Evolutionary conservation across 192 early-diverging fungal genomes (phyloP).

Genomic region (Polychytrium aggregatum): DNA sequence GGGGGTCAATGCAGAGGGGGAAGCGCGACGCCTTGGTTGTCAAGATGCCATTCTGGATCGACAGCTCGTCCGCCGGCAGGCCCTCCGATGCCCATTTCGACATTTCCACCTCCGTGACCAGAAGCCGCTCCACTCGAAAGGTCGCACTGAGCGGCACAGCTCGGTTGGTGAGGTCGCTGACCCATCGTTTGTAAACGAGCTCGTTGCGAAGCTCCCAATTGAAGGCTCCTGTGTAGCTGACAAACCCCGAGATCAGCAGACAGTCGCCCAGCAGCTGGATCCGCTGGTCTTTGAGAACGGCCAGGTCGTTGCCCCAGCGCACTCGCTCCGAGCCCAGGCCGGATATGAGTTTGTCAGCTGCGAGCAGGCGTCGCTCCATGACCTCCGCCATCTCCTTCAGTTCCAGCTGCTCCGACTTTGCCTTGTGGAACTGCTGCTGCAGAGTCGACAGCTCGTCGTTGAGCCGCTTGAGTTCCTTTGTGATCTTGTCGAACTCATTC

Average conservation of each 20-base stretch:
- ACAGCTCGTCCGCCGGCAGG: constrained; percentile 49
- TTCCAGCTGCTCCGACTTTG: constrained; percentile 49
- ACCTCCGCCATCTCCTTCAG: constrained; percentile 51
- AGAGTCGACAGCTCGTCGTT: constrained; percentile 35
- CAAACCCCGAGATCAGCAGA: constrained; percentile 44
- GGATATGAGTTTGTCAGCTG: constrained; percentile 51
- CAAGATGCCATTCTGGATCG: constrained; percentile 51
- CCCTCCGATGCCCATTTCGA: constrained; percentile 48
- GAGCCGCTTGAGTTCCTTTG: constrained; percentile 39
- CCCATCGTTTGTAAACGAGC: constrained; percentile 46
- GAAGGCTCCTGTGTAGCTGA: constrained; percentile 51
- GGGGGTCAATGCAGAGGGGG: constrained; percentile 53
- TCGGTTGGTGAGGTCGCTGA: constrained; percentile 28
- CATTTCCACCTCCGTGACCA: constrained; percentile 47
- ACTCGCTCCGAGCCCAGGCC: constrained; percentile 47
- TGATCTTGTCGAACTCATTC: constrained; percentile 48
- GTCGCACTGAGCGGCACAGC: constrained; percentile 31
- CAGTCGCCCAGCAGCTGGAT: constrained; percentile 46
- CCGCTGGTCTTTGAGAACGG: constrained; percentile 39
- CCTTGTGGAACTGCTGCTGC: constrained; percentile 44
- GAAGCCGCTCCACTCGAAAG: constrained; percentile 38
- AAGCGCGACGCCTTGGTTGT: constrained; percentile 48
- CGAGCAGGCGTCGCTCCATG: constrained; percentile 49
- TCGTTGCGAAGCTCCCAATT: constrained; percentile 52
- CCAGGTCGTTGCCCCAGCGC: constrained; percentile 47